A percentile compares a stretch with the other conserved stretches of the same genome.
Evolutionary conservation across 495 filamentous ascomycete genomes (phyloP).

Genomic region (Daldinia childiae): DNA sequence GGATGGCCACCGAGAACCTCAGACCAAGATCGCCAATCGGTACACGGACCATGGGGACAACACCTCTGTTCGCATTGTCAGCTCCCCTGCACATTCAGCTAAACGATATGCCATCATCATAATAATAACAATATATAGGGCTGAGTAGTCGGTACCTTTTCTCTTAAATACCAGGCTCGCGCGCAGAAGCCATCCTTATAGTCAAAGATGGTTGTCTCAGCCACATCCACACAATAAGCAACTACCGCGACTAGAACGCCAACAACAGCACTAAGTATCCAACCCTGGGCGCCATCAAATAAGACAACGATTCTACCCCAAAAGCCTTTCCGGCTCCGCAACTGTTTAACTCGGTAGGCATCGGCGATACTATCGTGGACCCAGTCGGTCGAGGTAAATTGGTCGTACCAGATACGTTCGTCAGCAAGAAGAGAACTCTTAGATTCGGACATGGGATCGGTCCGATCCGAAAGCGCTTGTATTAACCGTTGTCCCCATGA

Average conservation of each 20-base stretch:
- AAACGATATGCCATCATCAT: background rate
- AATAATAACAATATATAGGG: background rate
- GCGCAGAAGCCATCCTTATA: constrained; percentile 90
- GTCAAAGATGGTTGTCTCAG: constrained; percentile 86
- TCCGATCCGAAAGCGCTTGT: constrained; percentile 57
- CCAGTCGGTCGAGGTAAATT: constrained; percentile 99
- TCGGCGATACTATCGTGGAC: constrained; percentile 98
- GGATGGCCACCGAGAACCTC: constrained; percentile 64
- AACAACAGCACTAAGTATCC: constrained; percentile 91
- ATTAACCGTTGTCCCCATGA: constrained; percentile 67
- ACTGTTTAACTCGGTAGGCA: constrained; percentile 82
- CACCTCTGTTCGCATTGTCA: constrained; percentile 61
- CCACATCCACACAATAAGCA: constrained; percentile 89
- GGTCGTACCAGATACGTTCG: constrained; percentile 97
- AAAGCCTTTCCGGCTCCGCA: constrained; percentile 83
- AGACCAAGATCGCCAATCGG: constrained; percentile 81
- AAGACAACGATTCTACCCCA: constrained; percentile 78
- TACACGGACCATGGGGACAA: constrained; percentile 74
- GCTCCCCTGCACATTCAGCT: background rate
- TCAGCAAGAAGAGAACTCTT: constrained; percentile 72
- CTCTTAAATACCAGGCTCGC: constrained; percentile 73
- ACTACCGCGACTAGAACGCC: constrained; percentile 86
- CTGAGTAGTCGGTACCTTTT: constrained; percentile 57
- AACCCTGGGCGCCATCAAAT: constrained; percentile 92
- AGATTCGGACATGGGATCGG: constrained; percentile 63